Evolutionary conservation across 2,329 filamentous ascomycete genomes (phyloP), one percentile per base, ranked within the genome.

Genomic region (Epichloe gansuensis): DNA sequence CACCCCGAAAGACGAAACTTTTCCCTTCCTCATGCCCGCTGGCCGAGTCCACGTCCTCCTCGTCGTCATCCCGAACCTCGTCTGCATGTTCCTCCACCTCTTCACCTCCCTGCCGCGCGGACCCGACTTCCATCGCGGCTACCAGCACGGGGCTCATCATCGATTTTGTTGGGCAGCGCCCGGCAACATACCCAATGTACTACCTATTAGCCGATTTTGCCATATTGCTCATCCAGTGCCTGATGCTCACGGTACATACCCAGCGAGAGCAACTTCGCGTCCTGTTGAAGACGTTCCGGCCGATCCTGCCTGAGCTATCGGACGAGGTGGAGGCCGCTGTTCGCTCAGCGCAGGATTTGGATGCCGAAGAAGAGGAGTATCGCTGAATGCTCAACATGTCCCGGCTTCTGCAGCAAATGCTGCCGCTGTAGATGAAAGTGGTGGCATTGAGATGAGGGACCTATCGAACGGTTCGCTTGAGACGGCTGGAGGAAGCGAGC

Each of bases 151-250:
- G 83, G 37, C 70, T 85, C 49, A 72, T 86, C 25, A 76, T 85
- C 59, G 83, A 86, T 61, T 82, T 86, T 58, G 73, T 86, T 58
- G 83, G 83, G 13, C 82, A 86, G 63, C 77, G 76, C 58, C 78
- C 81, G 4, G 78, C 82, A 2, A 73, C 75, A 2, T 82, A 78
- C 25, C 74, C 74, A 56, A 60, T 78, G 15, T 74, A 76, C 49
- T 73, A 84, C 46, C 57, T 85, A 5, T 60, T 77, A 2, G 65
- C 80, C 44, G 83, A 86, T 62, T 25, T 77, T 6, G 59, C 79
- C 34, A 72, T 86, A 7, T 60, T 85, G 41, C 67, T 64, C 1
- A 59, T 84, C 13, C 83, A 86, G 63, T 80, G 78, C 56, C 63
- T 84, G 44, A 83, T 85, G 81, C 65, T 86, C 53, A 72, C 80